phyloP scores from a whole-genome alignment of 2,329 filamentous ascomycete species.

The Ophiocordyceps camponoti-floridani region DNA sequence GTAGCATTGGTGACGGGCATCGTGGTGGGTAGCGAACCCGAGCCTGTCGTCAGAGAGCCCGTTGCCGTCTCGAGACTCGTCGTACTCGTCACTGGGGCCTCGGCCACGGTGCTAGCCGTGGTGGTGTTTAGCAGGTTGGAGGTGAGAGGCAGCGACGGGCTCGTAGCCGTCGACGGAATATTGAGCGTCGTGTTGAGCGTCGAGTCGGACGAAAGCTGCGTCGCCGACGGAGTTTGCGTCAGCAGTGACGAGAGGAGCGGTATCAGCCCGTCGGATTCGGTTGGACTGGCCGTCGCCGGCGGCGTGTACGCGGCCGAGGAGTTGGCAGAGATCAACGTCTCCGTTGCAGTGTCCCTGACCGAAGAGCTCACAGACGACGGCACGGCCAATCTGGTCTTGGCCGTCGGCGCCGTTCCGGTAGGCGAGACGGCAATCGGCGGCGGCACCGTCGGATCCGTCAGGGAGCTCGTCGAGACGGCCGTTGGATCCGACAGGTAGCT shows the following conservation, averaged over 20 bases:
- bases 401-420: background rate
- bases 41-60: background rate
- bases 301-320: background rate
- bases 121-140: constrained; percentile 1
- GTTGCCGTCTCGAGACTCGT: background rate
- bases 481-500: background rate
- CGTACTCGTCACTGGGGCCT: constrained; percentile 3
- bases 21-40: background rate
- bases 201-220: background rate
- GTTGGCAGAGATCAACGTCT: background rate
- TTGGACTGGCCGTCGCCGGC: background rate
- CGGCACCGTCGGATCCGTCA: background rate
- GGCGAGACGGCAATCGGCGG: background rate
- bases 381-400: background rate
- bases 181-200: background rate
- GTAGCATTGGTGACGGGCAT: constrained; percentile 3
- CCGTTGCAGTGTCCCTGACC: background rate
- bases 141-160: constrained; percentile 1
- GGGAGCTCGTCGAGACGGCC: background rate
- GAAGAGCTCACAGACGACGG: background rate
- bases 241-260: background rate
- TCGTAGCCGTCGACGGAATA: background rate
- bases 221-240: background rate
- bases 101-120: constrained; percentile 1
- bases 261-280: background rate